Percentiles rank a stretch among this genome's conserved stretches.
phyloP scores from a whole-genome alignment of 1,284 basidiomycete species.

The Rugosomyces carneus region DNA sequence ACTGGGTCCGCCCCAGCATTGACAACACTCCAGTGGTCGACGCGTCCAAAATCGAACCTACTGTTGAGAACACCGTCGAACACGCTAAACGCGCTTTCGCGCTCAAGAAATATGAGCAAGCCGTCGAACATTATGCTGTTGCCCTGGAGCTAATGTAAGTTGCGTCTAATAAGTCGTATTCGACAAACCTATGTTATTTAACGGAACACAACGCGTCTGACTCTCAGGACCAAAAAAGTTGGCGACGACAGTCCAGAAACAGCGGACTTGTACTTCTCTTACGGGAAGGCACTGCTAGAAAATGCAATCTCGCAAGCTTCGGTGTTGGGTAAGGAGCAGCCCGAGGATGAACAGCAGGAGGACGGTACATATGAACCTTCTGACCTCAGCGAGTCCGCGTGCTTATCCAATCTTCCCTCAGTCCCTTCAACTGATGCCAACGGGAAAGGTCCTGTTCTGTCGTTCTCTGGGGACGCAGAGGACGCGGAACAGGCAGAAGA shows the following conservation, averaged over 20 bases:
- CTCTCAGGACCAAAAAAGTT: conserved; percentile 56
- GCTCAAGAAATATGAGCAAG: conserved; percentile 81
- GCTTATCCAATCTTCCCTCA: conserved; percentile 1
- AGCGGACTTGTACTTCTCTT: conserved; percentile 80
- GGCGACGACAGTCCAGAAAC: conserved; percentile 73
- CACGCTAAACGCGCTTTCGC: conserved; percentile 83
- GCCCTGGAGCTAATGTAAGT: conserved; percentile 77
- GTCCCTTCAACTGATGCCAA: conserved; percentile 21
- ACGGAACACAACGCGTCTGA: conserved; percentile 8
- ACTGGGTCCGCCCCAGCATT: not conserved
- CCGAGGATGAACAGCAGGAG: conserved; percentile 46
- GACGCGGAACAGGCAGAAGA: conserved; percentile 38
- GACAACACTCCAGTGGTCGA: conserved; percentile 9
- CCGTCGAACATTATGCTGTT: conserved; percentile 77
- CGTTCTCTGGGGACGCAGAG: conserved; percentile 71
- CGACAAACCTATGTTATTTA: conserved; percentile 21
- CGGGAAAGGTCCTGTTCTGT: conserved; percentile 53
- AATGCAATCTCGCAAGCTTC: conserved; percentile 77
- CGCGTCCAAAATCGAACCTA: conserved; percentile 17
- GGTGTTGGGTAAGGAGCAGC: conserved; percentile 80
- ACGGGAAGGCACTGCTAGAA: conserved; percentile 84
- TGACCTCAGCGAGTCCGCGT: not conserved
- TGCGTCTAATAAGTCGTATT: conserved; percentile 21
- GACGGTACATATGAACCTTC: conserved; percentile 18
- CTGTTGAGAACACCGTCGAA: conserved; percentile 58